Conservation (phyloP, 2,329 filamentous ascomycete genomes). For the Hypoxylon sp. region DNA sequence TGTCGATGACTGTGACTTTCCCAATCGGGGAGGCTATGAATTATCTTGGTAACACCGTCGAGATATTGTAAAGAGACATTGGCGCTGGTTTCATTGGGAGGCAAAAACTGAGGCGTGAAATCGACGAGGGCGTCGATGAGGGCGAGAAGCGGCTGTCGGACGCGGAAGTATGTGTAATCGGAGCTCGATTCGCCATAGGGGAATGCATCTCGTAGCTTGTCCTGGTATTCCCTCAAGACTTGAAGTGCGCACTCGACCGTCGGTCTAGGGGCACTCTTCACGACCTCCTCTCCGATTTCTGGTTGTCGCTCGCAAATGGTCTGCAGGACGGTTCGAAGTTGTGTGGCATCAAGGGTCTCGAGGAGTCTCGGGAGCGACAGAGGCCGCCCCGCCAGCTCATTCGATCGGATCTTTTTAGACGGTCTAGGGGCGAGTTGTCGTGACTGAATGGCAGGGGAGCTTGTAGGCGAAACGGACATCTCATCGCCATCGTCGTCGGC, state of each 20-base stretch:
- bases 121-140: conserved; percentile 91
- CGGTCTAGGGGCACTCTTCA: conserved; percentile 86
- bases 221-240: conserved; percentile 85
- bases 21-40: conserved; percentile 92
- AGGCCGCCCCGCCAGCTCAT: conserved; percentile 73
- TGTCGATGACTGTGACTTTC: conserved; percentile 88
- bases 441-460: conserved; percentile 80
- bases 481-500: conserved; percentile 85
- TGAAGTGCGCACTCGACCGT: conserved; percentile 83
- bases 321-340: conserved; percentile 87
- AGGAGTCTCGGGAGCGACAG: conserved; percentile 78
- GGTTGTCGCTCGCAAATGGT: conserved; percentile 92
- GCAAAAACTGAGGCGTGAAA: conserved; percentile 95
- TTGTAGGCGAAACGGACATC: conserved; percentile 90
- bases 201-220: conserved; percentile 80
- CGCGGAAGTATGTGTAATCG: conserved; percentile 95
- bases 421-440: conserved; percentile 73
- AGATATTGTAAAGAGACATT: conserved; percentile 87
- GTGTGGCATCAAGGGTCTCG: conserved; percentile 88
- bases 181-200: conserved; percentile 87
- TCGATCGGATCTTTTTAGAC: conserved; percentile 71
- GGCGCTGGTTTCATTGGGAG: conserved; percentile 88
- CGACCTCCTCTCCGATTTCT: conserved; percentile 85
- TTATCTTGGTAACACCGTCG: conserved; percentile 88
- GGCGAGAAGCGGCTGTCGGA: conserved; percentile 82